phyloP scores from a whole-genome alignment of 352 stramenopile species.

The Phytophthora cryptogea region DNA sequence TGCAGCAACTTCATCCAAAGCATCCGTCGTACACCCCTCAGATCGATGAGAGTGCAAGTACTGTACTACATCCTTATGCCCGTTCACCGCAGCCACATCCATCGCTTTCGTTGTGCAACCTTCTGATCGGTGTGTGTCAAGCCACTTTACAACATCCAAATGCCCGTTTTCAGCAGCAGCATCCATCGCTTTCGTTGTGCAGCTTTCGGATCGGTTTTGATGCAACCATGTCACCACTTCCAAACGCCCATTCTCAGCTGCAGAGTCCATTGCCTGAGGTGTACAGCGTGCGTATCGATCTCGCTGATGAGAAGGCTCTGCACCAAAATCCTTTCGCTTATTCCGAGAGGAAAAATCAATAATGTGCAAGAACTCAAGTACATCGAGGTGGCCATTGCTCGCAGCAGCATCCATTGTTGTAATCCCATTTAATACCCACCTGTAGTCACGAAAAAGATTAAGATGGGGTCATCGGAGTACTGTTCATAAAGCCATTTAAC shows the following conservation, averaged over 20 bases:
- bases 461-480: too few species aligned
- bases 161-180: neutral
- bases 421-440: too few species aligned
- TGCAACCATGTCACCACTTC: slow-evolving; percentile 9
- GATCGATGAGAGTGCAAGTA: slow-evolving; percentile 1
- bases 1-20: slow-evolving; percentile 4
- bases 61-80: slow-evolving; percentile 5
- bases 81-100: neutral
- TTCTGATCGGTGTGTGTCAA: neutral
- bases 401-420: too few species aligned
- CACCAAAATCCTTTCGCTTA: too few species aligned
- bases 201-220: neutral
- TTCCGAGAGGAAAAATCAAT: too few species aligned
- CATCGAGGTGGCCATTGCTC: too few species aligned
- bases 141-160: slow-evolving; percentile 9
- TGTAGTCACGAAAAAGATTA: too few species aligned
- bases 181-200: neutral
- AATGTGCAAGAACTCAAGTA: too few species aligned
- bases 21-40: neutral
- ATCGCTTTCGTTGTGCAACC: neutral
- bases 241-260: slow-evolving; percentile 1
- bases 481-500: too few species aligned
- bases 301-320: too few species aligned
- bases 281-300: too few species aligned
- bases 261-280: too few species aligned